These are phyloP conservation scores for Pyricularia sp. DNA, from an alignment of 2,329 filamentous ascomycete genomes.

Conservation along the genomic window DNA sequence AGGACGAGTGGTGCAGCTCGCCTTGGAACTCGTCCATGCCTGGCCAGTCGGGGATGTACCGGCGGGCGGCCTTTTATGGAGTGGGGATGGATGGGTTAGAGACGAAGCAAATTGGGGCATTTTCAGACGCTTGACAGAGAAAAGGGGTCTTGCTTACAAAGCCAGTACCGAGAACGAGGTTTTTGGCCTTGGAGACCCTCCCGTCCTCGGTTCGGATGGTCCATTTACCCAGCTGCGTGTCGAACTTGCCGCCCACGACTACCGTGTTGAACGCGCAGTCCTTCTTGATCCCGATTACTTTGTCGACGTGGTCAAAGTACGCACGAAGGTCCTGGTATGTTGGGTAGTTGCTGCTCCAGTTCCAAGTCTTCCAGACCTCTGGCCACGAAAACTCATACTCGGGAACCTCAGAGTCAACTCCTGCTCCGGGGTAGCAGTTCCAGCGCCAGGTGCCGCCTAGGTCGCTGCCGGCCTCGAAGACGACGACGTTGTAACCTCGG, in stretches of 20 bases:
- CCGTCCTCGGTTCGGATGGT: not conserved
- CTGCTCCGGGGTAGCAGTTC: constrained; percentile 20
- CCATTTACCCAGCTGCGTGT: not conserved
- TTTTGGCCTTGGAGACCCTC: not conserved
- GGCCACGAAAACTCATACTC: constrained; percentile 45
- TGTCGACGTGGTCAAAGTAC: not conserved
- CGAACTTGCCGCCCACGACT: not conserved
- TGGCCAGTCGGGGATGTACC: constrained; percentile 51
- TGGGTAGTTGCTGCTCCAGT: constrained; percentile 44
- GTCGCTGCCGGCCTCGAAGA: not conserved
- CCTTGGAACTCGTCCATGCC: constrained; percentile 67
- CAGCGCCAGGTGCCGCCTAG: not conserved
- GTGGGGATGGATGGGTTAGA: not conserved
- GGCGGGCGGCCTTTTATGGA: constrained; percentile 28
- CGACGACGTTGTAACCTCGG: not conserved
- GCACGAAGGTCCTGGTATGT: constrained; percentile 24
- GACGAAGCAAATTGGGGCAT: no score
- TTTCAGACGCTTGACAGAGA: not conserved
- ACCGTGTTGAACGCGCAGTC: not conserved
- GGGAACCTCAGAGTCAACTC: constrained; percentile 43
- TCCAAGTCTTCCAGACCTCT: constrained; percentile 45
- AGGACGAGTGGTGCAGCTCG: constrained; percentile 62
- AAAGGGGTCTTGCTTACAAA: not conserved
- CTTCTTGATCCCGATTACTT: not conserved
- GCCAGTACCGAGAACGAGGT: not conserved